These are phyloP conservation scores for Toxoplasma gondii DNA, from an alignment of 169 alveolate species.

Conservation along the genomic window DNA sequence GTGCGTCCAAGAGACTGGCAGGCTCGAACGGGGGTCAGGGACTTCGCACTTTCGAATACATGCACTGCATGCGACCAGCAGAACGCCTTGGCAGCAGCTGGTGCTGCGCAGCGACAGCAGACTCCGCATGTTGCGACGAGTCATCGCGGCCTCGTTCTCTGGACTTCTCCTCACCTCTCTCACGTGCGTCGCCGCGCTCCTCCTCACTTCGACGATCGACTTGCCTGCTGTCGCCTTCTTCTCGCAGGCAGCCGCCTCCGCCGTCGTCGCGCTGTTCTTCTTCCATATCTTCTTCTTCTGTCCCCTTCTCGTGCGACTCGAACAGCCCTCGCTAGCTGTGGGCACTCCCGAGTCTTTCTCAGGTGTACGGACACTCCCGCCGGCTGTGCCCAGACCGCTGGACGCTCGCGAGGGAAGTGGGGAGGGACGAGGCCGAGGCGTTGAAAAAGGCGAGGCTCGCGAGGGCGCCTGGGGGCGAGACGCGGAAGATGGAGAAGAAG, in stretches of 20 bases:
- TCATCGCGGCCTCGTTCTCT: background rate
- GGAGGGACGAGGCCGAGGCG: background rate
- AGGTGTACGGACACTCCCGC: background rate
- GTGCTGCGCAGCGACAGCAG: background rate
- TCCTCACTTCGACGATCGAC: background rate
- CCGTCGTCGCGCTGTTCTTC: background rate
- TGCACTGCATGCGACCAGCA: background rate
- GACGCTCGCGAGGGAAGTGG: background rate
- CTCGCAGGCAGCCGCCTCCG: background rate
- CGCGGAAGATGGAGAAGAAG: background rate
- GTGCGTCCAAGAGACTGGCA: too few species aligned
- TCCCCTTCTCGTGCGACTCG: background rate
- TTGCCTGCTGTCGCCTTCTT: background rate
- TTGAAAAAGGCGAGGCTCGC: background rate
- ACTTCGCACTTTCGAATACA: too few species aligned
- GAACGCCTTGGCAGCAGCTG: constrained; percentile 20
- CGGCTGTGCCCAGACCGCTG: background rate
- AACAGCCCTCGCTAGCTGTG: background rate
- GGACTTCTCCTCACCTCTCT: background rate
- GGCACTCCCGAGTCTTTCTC: background rate
- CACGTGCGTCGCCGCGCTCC: background rate
- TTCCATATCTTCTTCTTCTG: constrained; percentile 5
- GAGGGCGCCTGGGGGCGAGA: background rate
- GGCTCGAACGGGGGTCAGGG: too few species aligned
- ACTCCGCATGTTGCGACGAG: background rate